phyloP scores from a whole-genome alignment of 495 filamentous ascomycete genomes.

The Penicillium soppii region DNA sequence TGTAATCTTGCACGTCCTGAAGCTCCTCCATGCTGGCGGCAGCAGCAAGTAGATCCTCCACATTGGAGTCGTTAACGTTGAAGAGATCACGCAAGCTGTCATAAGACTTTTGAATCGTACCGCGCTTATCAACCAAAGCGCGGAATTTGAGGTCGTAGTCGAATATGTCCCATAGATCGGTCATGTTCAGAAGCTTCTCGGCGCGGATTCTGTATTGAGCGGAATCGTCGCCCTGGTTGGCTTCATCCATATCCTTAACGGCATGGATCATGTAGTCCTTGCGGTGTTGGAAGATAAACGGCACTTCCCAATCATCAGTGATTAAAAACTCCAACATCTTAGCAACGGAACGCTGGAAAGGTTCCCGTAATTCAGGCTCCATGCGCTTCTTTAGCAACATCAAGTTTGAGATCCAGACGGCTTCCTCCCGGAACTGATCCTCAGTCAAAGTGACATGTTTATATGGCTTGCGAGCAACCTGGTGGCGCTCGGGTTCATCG shows the following conservation, averaged over 20 bases:
- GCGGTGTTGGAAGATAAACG: slow-evolving; percentile 96
- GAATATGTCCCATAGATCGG: slow-evolving; percentile 90
- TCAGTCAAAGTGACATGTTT: slow-evolving; percentile 70
- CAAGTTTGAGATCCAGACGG: slow-evolving; percentile 83
- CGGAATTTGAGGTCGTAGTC: slow-evolving; percentile 94
- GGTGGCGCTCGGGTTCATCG: slow-evolving; percentile 93
- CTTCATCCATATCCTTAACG: slow-evolving; percentile 61
- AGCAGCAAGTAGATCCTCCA: slow-evolving; percentile 75
- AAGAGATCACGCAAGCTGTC: slow-evolving; percentile 62
- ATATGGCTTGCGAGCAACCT: slow-evolving; percentile 86
- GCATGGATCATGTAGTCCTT: slow-evolving; percentile 97
- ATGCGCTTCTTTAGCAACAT: slow-evolving; percentile 84
- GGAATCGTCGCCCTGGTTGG: slow-evolving; percentile 59
- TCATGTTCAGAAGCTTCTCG: slow-evolving; percentile 87
- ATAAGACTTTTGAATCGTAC: slow-evolving; percentile 72
- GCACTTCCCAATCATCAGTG: slow-evolving; percentile 88
- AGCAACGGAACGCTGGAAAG: slow-evolving; percentile 81
- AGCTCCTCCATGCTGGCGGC: slow-evolving; percentile 87
- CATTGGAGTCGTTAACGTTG: slow-evolving; percentile 50
- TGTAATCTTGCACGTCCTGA: slow-evolving; percentile 93
- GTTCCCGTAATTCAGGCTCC: slow-evolving; percentile 65
- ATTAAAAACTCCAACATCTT: slow-evolving; percentile 96
- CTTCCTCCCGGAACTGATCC: slow-evolving; percentile 85
- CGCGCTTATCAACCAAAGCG: slow-evolving; percentile 85
- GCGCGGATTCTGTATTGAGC: slow-evolving; percentile 72